Evolutionary conservation across 2,329 filamentous ascomycete species (phyloP), one percentile per base, ranked within the genome.

Genomic region (Fusarium poae): DNA sequence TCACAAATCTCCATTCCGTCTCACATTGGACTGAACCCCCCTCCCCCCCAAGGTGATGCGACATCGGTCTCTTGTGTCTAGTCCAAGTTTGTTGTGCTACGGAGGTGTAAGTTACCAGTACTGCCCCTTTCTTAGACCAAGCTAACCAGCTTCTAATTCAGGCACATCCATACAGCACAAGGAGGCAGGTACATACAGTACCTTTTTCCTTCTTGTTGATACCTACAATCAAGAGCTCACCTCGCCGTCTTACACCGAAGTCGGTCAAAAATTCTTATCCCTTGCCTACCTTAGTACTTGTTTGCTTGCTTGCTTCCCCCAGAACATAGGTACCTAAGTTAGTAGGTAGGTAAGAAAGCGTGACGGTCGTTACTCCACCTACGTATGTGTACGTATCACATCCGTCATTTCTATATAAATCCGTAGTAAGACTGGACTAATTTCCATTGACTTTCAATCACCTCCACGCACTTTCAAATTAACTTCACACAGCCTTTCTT

Each of bases 201-300:
- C 35, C 32, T 52, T 23, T 60, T 60, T 20, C 23, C 27, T 27
- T 35, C 18, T 20, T 55, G 42, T 45, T 42, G 40, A 32, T 62
- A 43, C 37, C n/a, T 37, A 52, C n/a, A 45, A 34, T 21, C 30
- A 32, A 46, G 27, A 56, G 21, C 35, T 37, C 32, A 55, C 49
- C 60, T 72, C 60, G 72, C 67, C 70, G 71, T 71, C 67, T 71
- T 65, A 71, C 70, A 71, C 70, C 72, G 68, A 68, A 67, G 62
- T 70, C 72, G 72, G 72, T 73, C 66, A 66, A 62, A 60, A 48
- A 48, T 46, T 45, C 7, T 49, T 39, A 46, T 65, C 62, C 61
- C 59, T 62, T 53, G 61, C 51, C 50, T 68, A 54, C 46, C 27
- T 27, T 5, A 7, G 25, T 25, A 27, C 32, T 34, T 34, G 32